Evolutionary conservation across 176 grass and related monocot species (phyloP), one percentile per base, ranked within the genome.

Genomic region (Raddia distichophylla): DNA sequence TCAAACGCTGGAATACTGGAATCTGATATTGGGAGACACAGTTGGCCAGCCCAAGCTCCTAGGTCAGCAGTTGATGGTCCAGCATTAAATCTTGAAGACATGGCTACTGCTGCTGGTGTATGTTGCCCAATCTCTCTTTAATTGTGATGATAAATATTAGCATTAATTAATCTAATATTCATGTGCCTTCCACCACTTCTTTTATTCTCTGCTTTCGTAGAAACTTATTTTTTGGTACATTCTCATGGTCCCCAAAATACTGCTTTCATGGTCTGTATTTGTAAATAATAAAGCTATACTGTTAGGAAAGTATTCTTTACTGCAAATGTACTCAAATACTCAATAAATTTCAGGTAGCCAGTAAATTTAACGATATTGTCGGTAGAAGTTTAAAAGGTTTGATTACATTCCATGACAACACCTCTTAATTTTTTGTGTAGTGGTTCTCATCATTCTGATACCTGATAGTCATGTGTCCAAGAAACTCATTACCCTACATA

Each of bases 31-130:
- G 67, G 67, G 63, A 90, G 93, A 76, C 64, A 19, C 64, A 90
- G 80, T 86, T 93, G 87, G 89, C 83, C 73, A 86, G 84, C 18
- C 61, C 91, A 92, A 77, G 74, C 76, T 66, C 81, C 74, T 63
- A 60, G 81, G 66, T 49, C 69, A 85, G 65, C 74, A 48, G 61
- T 80, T 79, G 91, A 94, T 70, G 86, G 90, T 5, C 74, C 65
- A 46, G 43, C 74, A 60, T 86, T 67, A 77, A 79, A 59, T 58
- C 55, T 85, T 2, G 89, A 95, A 77, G 91, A 99, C 73, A 96
- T 89, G 82, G 88, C 83, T 57, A 7, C 81, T 79, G 40, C 67
- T 52, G 22, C 74, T 75, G 56, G 65, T 79, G 97, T 99, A 93
- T 58, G 86, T 16, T 88, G 5, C 74, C 86, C 79, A 44, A 85